Evolutionary conservation across 352 stramenopile genomes (phyloP).

Genomic region (Phytophthora agathidicida): DNA sequence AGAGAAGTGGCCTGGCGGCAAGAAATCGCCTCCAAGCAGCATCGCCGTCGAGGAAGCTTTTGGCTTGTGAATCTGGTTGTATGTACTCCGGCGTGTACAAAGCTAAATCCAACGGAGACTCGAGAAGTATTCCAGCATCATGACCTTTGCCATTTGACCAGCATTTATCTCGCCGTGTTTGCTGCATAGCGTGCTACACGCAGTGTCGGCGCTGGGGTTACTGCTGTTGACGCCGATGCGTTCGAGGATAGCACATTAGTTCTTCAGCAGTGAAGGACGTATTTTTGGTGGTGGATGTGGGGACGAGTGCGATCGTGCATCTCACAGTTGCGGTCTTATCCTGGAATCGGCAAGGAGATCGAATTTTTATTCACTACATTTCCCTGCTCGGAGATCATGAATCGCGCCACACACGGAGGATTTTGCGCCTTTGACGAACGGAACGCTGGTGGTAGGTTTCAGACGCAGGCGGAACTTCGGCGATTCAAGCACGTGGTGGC

Average conservation of each 20-base stretch:
- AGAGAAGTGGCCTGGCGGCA: constrained; percentile 37
- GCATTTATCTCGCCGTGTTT: background rate
- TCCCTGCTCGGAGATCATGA: constrained; percentile 36
- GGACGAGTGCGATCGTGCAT: constrained; percentile 23
- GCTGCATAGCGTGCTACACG: background rate
- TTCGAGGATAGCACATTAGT: too few species aligned
- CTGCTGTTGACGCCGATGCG: too few species aligned
- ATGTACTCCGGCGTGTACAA: constrained; percentile 51
- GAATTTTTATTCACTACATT: constrained; percentile 6
- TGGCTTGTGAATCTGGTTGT: constrained; percentile 5
- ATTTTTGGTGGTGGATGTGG: constrained; percentile 33
- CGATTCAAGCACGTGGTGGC: constrained; percentile 78
- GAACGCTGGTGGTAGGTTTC: constrained; percentile 72
- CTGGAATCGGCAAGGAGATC: background rate
- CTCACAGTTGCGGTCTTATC: constrained; percentile 25
- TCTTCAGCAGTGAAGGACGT: too few species aligned
- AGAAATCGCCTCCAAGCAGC: constrained; percentile 45
- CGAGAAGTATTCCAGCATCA: background rate
- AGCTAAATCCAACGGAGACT: constrained; percentile 38
- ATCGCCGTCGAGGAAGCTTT: constrained; percentile 27
- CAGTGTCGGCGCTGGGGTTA: too few species aligned
- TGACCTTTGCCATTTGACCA: background rate
- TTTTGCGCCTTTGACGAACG: constrained; percentile 84
- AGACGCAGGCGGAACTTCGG: constrained; percentile 77
- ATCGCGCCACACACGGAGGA: constrained; percentile 62